These are phyloP conservation scores for Ustilago hordei DNA, from an alignment of 1,284 basidiomycete genomes.

Conservation along the genomic window DNA sequence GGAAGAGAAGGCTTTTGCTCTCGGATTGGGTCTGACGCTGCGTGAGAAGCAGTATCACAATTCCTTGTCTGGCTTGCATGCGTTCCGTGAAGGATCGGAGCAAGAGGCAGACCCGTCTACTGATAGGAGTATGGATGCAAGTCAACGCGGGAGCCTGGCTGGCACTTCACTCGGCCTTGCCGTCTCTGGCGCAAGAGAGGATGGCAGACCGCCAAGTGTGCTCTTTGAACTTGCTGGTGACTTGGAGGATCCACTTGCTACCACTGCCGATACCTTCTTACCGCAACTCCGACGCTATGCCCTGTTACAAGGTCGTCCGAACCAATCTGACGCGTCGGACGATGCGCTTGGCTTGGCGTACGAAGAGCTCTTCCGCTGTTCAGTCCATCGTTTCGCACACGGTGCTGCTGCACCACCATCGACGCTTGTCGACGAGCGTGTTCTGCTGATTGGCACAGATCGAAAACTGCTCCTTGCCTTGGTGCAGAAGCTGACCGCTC, in stretches of 20 bases:
- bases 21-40: constrained; percentile 13
- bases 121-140: background rate
- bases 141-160: background rate
- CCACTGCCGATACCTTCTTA: background rate
- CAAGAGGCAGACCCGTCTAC: background rate
- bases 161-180: background rate
- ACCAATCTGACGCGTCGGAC: background rate
- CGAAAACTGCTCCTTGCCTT: constrained; percentile 9
- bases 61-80: background rate
- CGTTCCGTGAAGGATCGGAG: background rate
- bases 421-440: constrained; percentile 24
- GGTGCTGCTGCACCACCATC: constrained; percentile 1
- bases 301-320: constrained; percentile 7
- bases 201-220: background rate
- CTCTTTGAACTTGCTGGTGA: constrained; percentile 10
- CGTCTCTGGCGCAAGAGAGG: background rate
- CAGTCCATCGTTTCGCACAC: constrained; percentile 13
- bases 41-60: background rate
- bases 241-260: background rate
- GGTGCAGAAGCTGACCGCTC: constrained; percentile 7
- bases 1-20: constrained; percentile 31
- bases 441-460: constrained; percentile 23
- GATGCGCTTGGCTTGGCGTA: constrained; percentile 5
- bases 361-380: constrained; percentile 20
- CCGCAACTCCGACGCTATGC: constrained; percentile 15